Percentiles rank a stretch among this genome's conserved stretches.
Evolutionary conservation across 768 basidiomycete species (phyloP).

Genomic region (Tephrocybe sp.): DNA sequence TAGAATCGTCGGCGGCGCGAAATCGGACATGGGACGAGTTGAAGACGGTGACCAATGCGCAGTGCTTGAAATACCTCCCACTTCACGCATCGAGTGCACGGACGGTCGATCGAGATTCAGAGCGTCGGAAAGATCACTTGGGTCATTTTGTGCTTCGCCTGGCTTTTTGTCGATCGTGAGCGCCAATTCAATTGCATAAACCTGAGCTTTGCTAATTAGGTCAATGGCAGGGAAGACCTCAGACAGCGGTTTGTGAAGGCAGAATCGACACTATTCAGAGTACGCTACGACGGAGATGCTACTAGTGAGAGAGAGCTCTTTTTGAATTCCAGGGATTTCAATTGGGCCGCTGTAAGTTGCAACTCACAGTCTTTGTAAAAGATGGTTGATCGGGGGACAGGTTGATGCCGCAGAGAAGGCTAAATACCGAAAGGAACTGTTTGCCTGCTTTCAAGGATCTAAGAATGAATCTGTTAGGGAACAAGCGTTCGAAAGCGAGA

Average conservation of each 20-base stretch:
- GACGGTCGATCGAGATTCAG: constrained; percentile 47
- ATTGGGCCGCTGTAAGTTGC: constrained; percentile 57
- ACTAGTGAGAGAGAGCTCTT: constrained; percentile 62
- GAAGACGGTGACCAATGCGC: constrained; percentile 55
- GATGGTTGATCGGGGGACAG: constrained; percentile 20
- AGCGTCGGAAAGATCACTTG: constrained; percentile 83
- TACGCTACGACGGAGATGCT: constrained; percentile 74
- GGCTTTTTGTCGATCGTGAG: constrained; percentile 96
- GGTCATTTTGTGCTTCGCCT: constrained; percentile 93
- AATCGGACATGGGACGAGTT: constrained; percentile 83
- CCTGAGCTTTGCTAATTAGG: constrained; percentile 2
- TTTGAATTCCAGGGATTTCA: constrained; percentile 61
- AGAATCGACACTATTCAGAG: constrained; percentile 79
- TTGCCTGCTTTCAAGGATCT: constrained; percentile 41
- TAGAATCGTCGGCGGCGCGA: constrained; percentile 85
- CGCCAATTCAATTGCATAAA: constrained; percentile 17
- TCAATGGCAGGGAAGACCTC: constrained; percentile 74
- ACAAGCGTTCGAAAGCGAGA: constrained; percentile 46
- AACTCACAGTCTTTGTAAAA: not conserved
- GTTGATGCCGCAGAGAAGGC: constrained; percentile 60
- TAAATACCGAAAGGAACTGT: constrained; percentile 46
- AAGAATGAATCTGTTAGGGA: constrained; percentile 33
- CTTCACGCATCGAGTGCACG: constrained; percentile 58
- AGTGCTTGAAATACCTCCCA: constrained; percentile 77
- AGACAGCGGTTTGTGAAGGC: constrained; percentile 86